These are phyloP conservation scores for Psilocybe tampanensis DNA, from an alignment of 768 basidiomycete species.

Conservation along the genomic window DNA sequence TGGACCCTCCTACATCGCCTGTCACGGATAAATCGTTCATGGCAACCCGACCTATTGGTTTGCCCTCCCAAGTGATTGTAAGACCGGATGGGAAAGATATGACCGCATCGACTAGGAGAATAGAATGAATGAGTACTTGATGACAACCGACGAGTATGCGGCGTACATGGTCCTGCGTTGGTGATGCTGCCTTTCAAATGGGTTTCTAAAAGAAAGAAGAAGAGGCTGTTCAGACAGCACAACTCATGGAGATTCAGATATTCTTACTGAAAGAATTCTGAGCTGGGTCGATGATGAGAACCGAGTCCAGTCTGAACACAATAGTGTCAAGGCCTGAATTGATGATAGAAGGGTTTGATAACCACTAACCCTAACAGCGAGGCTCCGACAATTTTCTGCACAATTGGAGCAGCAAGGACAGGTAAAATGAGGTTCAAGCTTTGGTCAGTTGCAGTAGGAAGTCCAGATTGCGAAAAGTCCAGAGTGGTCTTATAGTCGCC, in stretches of 20 bases:
- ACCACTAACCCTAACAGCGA: constrained; percentile 47
- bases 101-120: constrained; percentile 56
- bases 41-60: constrained; percentile 57
- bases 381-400: constrained; percentile 67
- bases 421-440: constrained; percentile 68
- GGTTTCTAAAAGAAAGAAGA: constrained; percentile 35
- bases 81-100: constrained; percentile 69
- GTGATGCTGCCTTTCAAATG: constrained; percentile 63
- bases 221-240: too few species aligned
- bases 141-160: background rate
- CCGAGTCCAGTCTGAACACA: constrained; percentile 49
- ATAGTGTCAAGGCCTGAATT: background rate
- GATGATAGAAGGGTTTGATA: background rate
- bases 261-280: constrained; percentile 57
- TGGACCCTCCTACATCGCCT: constrained; percentile 64
- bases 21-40: constrained; percentile 60
- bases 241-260: background rate
- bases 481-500: constrained; percentile 68
- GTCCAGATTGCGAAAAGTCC: constrained; percentile 55
- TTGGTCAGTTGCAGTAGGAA: constrained; percentile 63
- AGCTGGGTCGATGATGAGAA: constrained; percentile 62
- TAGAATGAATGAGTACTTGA: constrained; percentile 2
- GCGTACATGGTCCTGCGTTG: constrained; percentile 73
- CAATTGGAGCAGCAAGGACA: constrained; percentile 71
- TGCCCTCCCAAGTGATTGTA: constrained; percentile 59